Percentiles rank a stretch among this genome's conserved stretches.
These are phyloP conservation scores for Heliamphora pulchella DNA, from an alignment of 179 eudicot genomes.

Conservation along the genomic window DNA sequence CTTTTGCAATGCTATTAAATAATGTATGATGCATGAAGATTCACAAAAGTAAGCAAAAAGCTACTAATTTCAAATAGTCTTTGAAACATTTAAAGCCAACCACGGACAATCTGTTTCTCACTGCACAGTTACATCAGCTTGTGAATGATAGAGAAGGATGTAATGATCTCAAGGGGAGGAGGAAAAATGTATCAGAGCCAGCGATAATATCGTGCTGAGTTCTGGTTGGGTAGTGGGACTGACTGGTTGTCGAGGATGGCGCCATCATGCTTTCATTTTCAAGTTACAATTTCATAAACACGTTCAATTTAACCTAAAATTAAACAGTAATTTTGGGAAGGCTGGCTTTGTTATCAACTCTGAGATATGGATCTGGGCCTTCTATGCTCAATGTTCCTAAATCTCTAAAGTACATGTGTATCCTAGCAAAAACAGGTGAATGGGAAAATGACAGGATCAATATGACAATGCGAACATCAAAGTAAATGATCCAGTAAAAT, in stretches of 20 bases:
- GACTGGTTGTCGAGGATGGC: not conserved
- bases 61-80: not conserved
- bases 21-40: not conserved
- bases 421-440: not conserved
- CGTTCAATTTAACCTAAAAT: not conserved
- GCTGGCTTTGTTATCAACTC: not conserved
- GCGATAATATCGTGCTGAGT: not conserved
- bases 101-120: not conserved
- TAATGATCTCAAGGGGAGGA: too few relatives aligned
- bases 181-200: too few relatives aligned
- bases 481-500: not conserved
- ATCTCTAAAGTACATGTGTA: not conserved
- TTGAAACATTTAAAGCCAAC: slow-evolving; percentile 1
- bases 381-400: not conserved
- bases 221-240: not conserved
- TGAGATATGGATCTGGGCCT: not conserved
- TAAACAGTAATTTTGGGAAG: not conserved
- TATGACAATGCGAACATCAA: not conserved
- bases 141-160: too few relatives aligned
- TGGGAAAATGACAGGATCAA: not conserved
- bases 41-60: too few relatives aligned
- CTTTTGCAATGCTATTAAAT: not conserved
- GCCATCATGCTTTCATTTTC: not conserved
- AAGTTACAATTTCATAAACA: too few relatives aligned
- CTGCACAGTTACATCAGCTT: not conserved